Base-by-base conservation (phyloP, 75 land plant species). In the Pinus albicaulis region DNA sequence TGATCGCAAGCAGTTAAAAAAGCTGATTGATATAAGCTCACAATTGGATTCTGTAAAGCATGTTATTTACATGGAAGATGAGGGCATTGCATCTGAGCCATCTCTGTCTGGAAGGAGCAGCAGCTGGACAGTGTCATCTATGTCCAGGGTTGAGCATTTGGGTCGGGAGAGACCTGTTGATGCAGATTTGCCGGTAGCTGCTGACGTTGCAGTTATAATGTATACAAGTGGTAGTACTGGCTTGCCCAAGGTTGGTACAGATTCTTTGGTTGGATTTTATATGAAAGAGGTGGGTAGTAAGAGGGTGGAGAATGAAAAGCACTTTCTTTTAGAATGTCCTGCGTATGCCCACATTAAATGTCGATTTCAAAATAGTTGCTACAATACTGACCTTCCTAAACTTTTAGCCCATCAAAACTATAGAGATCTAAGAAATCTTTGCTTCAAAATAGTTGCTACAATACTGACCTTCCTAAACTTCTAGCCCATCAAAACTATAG, bases 171-270 rank as follows among this genome's bases (percentile, higher is more conserved):
- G 73, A 19, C 88, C 89, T 59, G 77, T 81, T 59, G 87, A 86
- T 61, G 76, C 99, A 56, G 82, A 89, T 57, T 56, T 95, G 66
- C 99, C 99, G 41, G 71, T 82, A 61, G 53, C 98, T 80, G 78
- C 87, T 78, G 96, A 98, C 76, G 41, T 91, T 79, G 98, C 99
- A 64, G 99, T 98, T 57, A 92, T 98, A 79, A 98, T 98, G 99
- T 98, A 98, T 61, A 98, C 99, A 55, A 98, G 99, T 82, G 99
- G 99, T 14, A 98, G 99, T 80, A 98, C 99, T 53, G 99, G 99
- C 26, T 71, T 98, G 87, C 99, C 99, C 12, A 98, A 98, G 95
- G 99, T 98, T 57, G 28, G 79, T 77, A 31, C 31, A 72, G 17
- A 64, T 68, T 68, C n/a, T 4, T 38, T 38, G 48, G 71, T 41